Percentiles rank a stretch among this genome's conserved stretches.
phyloP scores from a whole-genome alignment of 768 basidiomycete species.

The Crassisporium funariophilum region DNA sequence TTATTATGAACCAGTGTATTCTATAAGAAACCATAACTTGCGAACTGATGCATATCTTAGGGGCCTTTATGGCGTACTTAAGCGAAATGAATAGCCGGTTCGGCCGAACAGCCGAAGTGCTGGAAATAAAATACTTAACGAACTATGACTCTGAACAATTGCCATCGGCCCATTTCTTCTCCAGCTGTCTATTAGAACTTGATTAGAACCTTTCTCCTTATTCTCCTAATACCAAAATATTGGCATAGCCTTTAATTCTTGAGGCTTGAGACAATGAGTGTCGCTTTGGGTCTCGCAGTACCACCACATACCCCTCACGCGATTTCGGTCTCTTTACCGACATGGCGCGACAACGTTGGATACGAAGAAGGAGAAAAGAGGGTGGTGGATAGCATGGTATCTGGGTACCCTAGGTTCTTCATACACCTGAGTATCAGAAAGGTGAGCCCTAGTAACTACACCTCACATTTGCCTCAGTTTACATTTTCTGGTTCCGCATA shows the following conservation, averaged over 20 bases:
- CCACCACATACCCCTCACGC: slow-evolving; percentile 82
- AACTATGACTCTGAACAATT: too few relatives aligned
- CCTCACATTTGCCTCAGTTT: neutral
- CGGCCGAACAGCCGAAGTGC: too few relatives aligned
- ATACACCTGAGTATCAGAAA: slow-evolving; percentile 84
- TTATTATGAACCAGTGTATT: neutral
- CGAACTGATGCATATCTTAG: too few relatives aligned
- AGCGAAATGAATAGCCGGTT: too few relatives aligned
- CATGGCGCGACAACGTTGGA: slow-evolving; percentile 87
- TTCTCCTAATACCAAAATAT: neutral
- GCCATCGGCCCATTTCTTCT: too few relatives aligned
- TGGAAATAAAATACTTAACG: too few relatives aligned
- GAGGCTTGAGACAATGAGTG: slow-evolving; percentile 21
- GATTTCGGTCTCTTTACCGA: slow-evolving; percentile 93
- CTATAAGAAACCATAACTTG: too few relatives aligned
- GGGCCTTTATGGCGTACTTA: too few relatives aligned
- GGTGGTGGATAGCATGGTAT: slow-evolving; percentile 77
- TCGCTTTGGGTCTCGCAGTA: slow-evolving; percentile 52
- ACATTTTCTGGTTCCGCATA: neutral
- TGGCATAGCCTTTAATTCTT: neutral
- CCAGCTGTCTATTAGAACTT: too few relatives aligned
- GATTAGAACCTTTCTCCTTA: too few relatives aligned
- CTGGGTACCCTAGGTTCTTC: slow-evolving; percentile 95
- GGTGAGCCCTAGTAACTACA: slow-evolving; percentile 44
- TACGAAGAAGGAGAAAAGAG: slow-evolving; percentile 90